Evolutionary conservation across 2,329 filamentous ascomycete species (phyloP), one percentile per base, ranked within the genome.

Genomic region (Alternaria hordeiaustralica): DNA sequence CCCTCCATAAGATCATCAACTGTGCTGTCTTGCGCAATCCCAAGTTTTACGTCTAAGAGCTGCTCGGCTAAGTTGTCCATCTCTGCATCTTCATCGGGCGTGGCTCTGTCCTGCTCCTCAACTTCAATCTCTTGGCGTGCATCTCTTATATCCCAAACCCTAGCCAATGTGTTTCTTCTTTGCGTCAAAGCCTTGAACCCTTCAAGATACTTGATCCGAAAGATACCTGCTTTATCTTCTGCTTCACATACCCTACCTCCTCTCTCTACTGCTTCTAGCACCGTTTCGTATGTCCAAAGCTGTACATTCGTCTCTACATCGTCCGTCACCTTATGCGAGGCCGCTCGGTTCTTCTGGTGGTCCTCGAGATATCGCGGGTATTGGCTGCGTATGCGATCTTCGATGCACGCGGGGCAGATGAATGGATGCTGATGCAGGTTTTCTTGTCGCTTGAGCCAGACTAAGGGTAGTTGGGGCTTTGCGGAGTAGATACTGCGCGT

Each of bases 131-230:
- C 10, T 20, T 30, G 2, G 13, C 9, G 6, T 2, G 6, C 47
- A 10, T 2, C 3, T 20, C 9, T 25, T 3, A 20, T 11, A 1
- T 41, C n/a, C 36, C n/a, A 18, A 18, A 41, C 9, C n/a, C 5
- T 4, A 3, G 0, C 1, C 15, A 18, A 10, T 1, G n/a, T 6
- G 36, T 50, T 10, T 30, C 11, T 28, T 23, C 1, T 46, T 0
- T 23, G 25, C 10, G 18, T 5, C 28, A 53, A 36, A 3, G 18
- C n/a, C 28, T 9, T 36, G 12, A 53, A 53, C 11, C 49, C 49
- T 2, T 53, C 18, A 15, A 51, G 8, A 2, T 33, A 36, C 26
- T 33, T 33, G 11, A 51, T 30, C 3, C 26, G n/a, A 4, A 51
- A 51, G 6, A 30, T 10, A 28, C 18, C 11, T 12, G 7, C 18